Evolutionary conservation across 1,284 basidiomycete genomes (phyloP), one percentile per base, ranked within the genome.

Genomic region (Sutorius eximius): DNA sequence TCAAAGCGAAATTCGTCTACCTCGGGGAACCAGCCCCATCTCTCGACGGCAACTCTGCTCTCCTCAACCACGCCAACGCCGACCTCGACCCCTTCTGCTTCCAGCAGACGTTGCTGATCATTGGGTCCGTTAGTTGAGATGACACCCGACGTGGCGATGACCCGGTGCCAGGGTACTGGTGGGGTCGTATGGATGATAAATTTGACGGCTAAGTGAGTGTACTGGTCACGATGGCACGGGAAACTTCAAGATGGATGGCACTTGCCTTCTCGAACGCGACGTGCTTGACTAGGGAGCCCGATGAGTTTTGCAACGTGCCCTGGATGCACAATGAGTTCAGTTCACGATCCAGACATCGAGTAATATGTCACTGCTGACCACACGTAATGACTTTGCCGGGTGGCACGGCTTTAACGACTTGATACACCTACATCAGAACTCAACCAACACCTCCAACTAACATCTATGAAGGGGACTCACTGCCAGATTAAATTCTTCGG

Each of bases 1-100:
- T 50, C 40, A 12, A 60, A 42, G 12, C 8, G 2, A 13, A 49
- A 16, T n/a, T 55, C 49, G 5, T 47, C 40, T 7, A 32, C 30
- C 11, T 55, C 12, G n/a, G 56, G 59, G 16, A 49, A 56, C 56
- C 63, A 59, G 7, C 44, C 45, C 55, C 51, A 62, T 30, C 40
- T 52, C 5, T 55, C 47, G 8, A 62, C 47, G 3, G 15, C 2
- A 16, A 63, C 49, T 22, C 58, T 55, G 3, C 44, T 51, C 32
- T 61, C 60, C 24, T 58, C 56, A 16, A 41, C 53, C 3, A n/a
- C 24, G 15, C 61, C 54, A 13, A 52, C 10, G 3, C 27, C 40
- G 42, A 67, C 53, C 16, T 63, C 45, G 9, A 67, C 20, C 12
- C 52, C 65, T 18, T 67, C 65, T 16, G 45, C 56, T 52, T 67